Base-by-base conservation (phyloP, 306 rosid genomes). In the Vachellia pachyceras region DNA sequence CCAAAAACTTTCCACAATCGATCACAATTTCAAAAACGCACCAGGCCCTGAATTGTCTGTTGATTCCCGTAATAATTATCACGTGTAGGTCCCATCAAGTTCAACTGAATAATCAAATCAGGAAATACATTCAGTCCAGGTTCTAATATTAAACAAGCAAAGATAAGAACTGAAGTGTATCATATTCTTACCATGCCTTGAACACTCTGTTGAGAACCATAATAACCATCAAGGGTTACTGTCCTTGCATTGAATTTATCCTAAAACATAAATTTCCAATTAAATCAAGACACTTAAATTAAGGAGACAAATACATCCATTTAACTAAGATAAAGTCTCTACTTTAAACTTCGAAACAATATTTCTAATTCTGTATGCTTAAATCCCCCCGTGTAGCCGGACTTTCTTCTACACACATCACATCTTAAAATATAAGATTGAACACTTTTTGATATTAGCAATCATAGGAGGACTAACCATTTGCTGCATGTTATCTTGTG, bases 81-180 rank as follows among this genome's bases (percentile, higher is more conserved):
- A 5, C 98, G 96, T 2, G 98, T 91, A 57, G 99, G 96, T 54
- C 94, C 99, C 99, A 95, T 95, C 88, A 95, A 83, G 88, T 95
- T 93, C 88, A 95, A 85, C 76, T 95, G 89, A 78, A 90, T 86
- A 90, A 90, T 88, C 76, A 83, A 67, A 84, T 50, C 50, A 44
- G 69, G 22, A 77, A 11, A 65, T 52, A n/a, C 36, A 77, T 42
- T 40, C 55, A 64, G 73, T 66, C 49, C 23, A 58, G 44, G 71
- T 10, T 18, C 50, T 40, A 52, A 80, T 66, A 33, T 11, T 50
- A 79, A 54, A 78, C 77, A 57, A 80, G 72, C 47, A 49, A 77
- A 23, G 54, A 79, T 46, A 79, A 83, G 77, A 88, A 84, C 69
- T 25, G 71, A 6, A 52, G 80, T 5, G 46, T 10, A 77, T 60